Conservation (phyloP, 2,329 filamentous ascomycete genomes). For the Alternaria longipes region DNA sequence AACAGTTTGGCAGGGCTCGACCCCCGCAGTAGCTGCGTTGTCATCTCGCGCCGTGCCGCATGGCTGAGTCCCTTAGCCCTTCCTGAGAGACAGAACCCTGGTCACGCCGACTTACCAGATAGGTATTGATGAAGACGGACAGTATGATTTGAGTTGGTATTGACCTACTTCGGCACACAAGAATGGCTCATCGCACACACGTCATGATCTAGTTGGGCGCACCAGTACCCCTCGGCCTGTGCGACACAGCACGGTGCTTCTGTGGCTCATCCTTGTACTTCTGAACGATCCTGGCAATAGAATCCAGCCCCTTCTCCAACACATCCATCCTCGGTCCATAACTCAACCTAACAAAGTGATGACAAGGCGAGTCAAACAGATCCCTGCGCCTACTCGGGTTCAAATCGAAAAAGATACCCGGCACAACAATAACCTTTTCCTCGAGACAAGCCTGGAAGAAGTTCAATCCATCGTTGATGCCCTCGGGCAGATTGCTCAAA, state of each 20-base stretch:
- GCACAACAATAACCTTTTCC: constrained; percentile 96
- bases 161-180: no score
- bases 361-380: constrained; percentile 92
- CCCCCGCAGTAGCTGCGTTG: no score
- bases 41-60: no score
- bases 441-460: constrained; percentile 95
- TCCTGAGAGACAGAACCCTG: no score
- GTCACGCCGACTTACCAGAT: no score
- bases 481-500: constrained; percentile 71
- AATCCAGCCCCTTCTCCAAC: constrained; percentile 52
- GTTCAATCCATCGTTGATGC: constrained; percentile 91
- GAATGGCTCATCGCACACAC: no score
- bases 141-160: no score
- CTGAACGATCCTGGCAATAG: constrained; percentile 52
- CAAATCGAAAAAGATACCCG: constrained; percentile 96
- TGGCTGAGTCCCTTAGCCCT: no score
- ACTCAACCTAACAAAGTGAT: constrained; percentile 61
- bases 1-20: no score
- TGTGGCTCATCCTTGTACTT: constrained; percentile 37
- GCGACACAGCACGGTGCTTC: constrained; percentile 22
- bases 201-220: constrained; percentile 2
- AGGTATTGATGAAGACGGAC: no score
- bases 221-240: constrained; percentile 23
- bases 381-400: constrained; percentile 91
- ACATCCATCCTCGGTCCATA: constrained; percentile 55